A percentile compares a stretch with the other conserved stretches of the same genome.
phyloP scores from a whole-genome alignment of 176 grass and related monocot genomes.

The Tuctoria greenei region DNA sequence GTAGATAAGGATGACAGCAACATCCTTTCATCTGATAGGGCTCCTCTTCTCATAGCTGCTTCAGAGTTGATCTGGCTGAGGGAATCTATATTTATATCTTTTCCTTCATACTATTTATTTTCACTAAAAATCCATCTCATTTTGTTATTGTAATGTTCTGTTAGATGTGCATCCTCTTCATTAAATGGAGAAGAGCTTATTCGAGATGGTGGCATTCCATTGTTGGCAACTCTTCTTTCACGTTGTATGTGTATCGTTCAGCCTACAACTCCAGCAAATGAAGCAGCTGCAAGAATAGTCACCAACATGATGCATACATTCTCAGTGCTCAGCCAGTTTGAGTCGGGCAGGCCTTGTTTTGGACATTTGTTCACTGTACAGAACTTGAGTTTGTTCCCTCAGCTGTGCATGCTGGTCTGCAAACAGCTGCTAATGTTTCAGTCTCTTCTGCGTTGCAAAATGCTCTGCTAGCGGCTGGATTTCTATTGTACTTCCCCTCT shows the following conservation, averaged over 20 bases:
- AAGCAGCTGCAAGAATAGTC: conserved; percentile 88
- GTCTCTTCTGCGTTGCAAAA: conserved; percentile 74
- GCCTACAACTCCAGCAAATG: conserved; percentile 84
- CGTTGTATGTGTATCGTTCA: conserved; percentile 97
- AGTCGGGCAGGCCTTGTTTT: conserved; percentile 81
- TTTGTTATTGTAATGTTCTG: conserved; percentile 26
- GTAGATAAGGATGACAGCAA: conserved; percentile 94
- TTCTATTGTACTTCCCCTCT: conserved; percentile 70
- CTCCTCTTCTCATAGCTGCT: conserved; percentile 84
- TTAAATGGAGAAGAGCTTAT: conserved; percentile 98
- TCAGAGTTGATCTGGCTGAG: conserved; percentile 98
- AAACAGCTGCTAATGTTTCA: conserved; percentile 81
- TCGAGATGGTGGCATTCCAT: conserved; percentile 88
- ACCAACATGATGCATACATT: conserved; percentile 95
- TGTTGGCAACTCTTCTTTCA: conserved; percentile 93
- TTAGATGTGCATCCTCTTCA: conserved; percentile 88
- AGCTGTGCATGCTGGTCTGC: conserved; percentile 84
- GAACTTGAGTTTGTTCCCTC: conserved; percentile 88
- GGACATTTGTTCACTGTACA: conserved; percentile 92
- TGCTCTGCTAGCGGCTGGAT: conserved; percentile 82
- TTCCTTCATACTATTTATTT: conserved; percentile 27
- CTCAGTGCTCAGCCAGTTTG: conserved; percentile 87
- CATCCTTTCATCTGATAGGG: conserved; percentile 96
- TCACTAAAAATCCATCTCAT: conserved; percentile 24
- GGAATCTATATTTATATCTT: conserved; percentile 70